Percentiles rank a stretch among this genome's conserved stretches.
These are phyloP conservation scores for Yamadazyma insecticola DNA, from an alignment of 805 yeast species.

Conservation along the genomic window DNA sequence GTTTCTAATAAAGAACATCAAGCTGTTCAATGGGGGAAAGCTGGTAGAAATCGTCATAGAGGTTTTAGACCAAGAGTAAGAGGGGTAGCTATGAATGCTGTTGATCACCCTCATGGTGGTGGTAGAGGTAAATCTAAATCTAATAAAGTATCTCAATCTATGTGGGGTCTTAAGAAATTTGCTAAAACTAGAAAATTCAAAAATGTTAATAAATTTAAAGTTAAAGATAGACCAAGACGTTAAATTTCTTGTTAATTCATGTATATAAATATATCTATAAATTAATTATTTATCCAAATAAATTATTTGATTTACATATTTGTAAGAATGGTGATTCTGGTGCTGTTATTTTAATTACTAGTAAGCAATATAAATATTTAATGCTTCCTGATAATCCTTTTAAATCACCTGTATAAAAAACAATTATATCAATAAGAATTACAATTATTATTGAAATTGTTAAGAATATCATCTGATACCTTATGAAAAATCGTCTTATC, in stretches of 20 bases:
- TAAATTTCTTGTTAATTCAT: slow-evolving; percentile 2
- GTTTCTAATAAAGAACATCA: slow-evolving; percentile 93
- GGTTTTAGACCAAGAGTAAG: slow-evolving; percentile 95
- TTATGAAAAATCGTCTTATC: slow-evolving; percentile 9
- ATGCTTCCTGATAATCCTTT: neutral
- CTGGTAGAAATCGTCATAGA: slow-evolving; percentile 88
- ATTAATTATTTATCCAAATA: neutral
- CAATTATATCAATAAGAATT: slow-evolving; percentile 5
- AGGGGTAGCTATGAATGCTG: slow-evolving; percentile 97
- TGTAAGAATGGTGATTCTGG: slow-evolving; percentile 2
- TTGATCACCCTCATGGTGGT: slow-evolving; percentile 99
- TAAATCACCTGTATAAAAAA: slow-evolving; percentile 15
- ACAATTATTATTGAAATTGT: slow-evolving; percentile 4
- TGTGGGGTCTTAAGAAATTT: slow-evolving; percentile 96
- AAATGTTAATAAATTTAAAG: slow-evolving; percentile 76
- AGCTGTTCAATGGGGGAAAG: slow-evolving; percentile 87
- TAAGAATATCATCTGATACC: slow-evolving; percentile 4
- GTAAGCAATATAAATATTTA: slow-evolving; percentile 1
- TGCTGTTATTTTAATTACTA: neutral
- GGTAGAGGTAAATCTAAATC: slow-evolving; percentile 99
- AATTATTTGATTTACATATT: neutral
- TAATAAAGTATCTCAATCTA: slow-evolving; percentile 87
- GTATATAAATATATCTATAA: slow-evolving; percentile 4
- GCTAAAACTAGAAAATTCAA: slow-evolving; percentile 93
- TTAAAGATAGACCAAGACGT: slow-evolving; percentile 63